Base-by-base conservation (phyloP, 768 basidiomycete species). In the Pleurotus citrinopileatus region DNA sequence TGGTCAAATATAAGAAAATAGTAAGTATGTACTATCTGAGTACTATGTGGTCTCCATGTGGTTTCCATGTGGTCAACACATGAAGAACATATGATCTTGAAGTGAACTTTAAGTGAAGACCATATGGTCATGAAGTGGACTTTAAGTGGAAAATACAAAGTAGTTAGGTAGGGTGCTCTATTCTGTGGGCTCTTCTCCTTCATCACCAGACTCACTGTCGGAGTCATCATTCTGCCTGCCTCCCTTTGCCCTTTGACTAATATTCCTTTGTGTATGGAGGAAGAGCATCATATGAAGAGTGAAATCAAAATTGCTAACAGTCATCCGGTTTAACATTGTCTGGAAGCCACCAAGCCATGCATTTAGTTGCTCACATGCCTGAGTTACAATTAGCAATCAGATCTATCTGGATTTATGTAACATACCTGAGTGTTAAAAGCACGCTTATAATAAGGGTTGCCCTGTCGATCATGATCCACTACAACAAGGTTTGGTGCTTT, bases 351-450 rank as follows among this genome's bases (percentile, higher is more conserved):
- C 54, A 5, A 56, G 23, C 50, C 55, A 56, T 3, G 55, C 55
- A 56, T 56, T 56, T n/a, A 56, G 34, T 27, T 70, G 67, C 32
- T 70, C 64, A 58, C 66, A 66, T 44, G 62, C 66, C 54, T 66
- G n/a, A n/a, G n/a, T n/a, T n/a, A n/a, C n/a, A n/a, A n/a, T 55
- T n/a, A 45, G 23, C 27, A 23, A 53, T 3, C 42, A 55, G 23
- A 42, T 40, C 28, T 56, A 25, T 42, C 38, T 10, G 40, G 27
- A 55, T 61, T 55, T 5, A 40, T 55, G 47, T 1, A 23, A 55
- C 59, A 32, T 52, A 56, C 61, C 55, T 67, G 60, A 28, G 62
- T 68, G 55, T 65, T 67, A 47, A 66, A 67, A 32, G 61, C 69
- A 17, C 56, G 38, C 40, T 61, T 63, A n/a, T 42, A 57, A 52